Evolutionary conservation across 768 basidiomycete species (phyloP), one percentile per base, ranked within the genome.

Genomic region (Lactarius tabidus): DNA sequence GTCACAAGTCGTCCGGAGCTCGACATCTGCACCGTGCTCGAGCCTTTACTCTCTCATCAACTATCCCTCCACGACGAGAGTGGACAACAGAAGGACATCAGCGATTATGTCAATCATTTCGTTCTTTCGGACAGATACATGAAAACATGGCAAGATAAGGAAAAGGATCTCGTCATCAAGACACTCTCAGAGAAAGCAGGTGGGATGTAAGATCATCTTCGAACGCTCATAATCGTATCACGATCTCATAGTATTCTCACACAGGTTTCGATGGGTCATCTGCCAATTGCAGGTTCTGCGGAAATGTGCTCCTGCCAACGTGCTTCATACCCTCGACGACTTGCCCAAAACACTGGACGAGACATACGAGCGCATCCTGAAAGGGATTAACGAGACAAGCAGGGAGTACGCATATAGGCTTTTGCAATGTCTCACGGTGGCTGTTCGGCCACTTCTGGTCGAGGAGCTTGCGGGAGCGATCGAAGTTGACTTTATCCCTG

Each of bases 241-340:
- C 20, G 6, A 14, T 38, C 35, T 33, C 8, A 35, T 8, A 33
- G 33, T 26, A 6, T 6, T 29, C 14, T 53, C 7, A 53, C 23
- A 15, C 38, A 59, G 58, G 58, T 59, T 59, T 43, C 58, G 58
- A 28, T 59, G 36, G 31, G 38, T 57, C 23, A 10, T 17, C 15
- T 57, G 57, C 36, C 57, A 57, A 41, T 23, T 57, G 8, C 35
- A 59, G 5, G 31, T 23, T 6, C 20, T 59, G 14, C 36, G 58
- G n/a, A 8, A 18, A 3, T 59, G 58, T 59, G 20, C 14, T 29
- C 31, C 15, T 14, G 17, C 18, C 14, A 29, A 28, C 12, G 4
- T 59, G 28, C 17, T 20, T 15, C 23, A 14, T n/a, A 20, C n/a
- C 33, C 35, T 57, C 38, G 35, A 41, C 14, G 57, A 36, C 17